Base-by-base conservation (phyloP, 495 filamentous ascomycete species). In the Coniosporium apollinis region DNA sequence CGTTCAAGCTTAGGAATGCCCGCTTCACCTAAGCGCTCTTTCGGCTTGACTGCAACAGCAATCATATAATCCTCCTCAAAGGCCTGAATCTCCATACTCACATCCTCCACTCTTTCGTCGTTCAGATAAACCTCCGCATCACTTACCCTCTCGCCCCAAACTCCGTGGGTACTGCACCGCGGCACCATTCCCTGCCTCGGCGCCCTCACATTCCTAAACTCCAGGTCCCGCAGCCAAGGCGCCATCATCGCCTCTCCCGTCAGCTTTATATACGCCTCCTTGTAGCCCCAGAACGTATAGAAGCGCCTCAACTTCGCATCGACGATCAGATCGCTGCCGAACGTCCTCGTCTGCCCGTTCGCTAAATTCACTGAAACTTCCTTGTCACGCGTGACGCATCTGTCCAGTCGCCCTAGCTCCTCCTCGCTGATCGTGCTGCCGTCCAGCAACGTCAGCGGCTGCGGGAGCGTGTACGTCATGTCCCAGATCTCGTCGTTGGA, bases 211-310 rank as follows among this genome's bases (percentile, higher is more conserved):
- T 78, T 67, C 30, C 59, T 52, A 37, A 87, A 82, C 41, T 80
- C 72, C 25, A 83, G 48, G 14, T 76, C 62, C 35, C 63, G 60
- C 36, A 93, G 52, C 84, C 83, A 93, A 2, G 66, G 61, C 3
- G 84, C 84, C 22, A 92, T 58, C 32, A 94, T 60, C 13, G 82
- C 85, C 45, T 92, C 84, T 19, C 85, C 85, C 6, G 81, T 83
- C 69, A 94, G 72, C 67, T 94, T 94, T 43, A 94, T 72, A 57
- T 85, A 94, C 1, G 85, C 80, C 58, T 94, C 85, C 45, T 89
- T 80, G 36, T 89, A 63, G 33, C 76, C 80, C 80, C 81, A 92
- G 44, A 78, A 79, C 2, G 84, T 73, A 48, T 89, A 93, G 54
- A 94, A 94, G 4, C 73, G 60, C 2, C 85, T 64, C 28, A 91